Evolutionary conservation across 179 eudicot species (phyloP), one percentile per base, ranked within the genome.

Genomic region (Spinacia oleracea): DNA sequence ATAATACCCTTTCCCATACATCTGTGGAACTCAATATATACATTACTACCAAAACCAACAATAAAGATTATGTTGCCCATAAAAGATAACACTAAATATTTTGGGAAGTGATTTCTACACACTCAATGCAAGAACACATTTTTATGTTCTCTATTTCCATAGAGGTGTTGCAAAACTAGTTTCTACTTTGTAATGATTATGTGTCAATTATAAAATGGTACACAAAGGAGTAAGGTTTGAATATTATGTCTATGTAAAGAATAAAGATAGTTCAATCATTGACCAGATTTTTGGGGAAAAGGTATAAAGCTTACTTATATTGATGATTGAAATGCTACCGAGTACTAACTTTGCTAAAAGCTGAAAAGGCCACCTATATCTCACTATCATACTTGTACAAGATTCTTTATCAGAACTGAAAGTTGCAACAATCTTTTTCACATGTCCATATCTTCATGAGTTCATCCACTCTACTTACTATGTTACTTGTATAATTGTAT

Each of bases 241-340:
- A 38, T 38, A 38, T 38, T 55, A 55, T 55, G 60, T 55, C 7
- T 55, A 55, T 55, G 60, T 20, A 58, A n/a, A n/a, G n/a, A n/a
- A n/a, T 14, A 58, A 58, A 58, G 14, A 23, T 58, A 9, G 32
- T 64, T 34, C 68, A 64, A 64, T 64, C 69, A 64, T 64, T 64
- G 45, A 65, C 25, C 70, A 65, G 21, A 32, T 29, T 60, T 60
- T 27, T 3, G 66, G 32, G 34, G 34, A 21, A 60, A 27, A 60
- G 34, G 65, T 1, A 27, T 27, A 60, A 60, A n/a, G 29, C 27
- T 7, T 10, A 62, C 38, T 27, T n/a, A 27, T 66, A 46, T 38
- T 34, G 8, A 38, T 66, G 25, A 66, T 66, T 66, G 48, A 40
- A 38, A 66, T 38, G 46, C 46, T 48, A 63, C 46, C 5, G 21